A percentile compares a stretch with the other conserved stretches of the same genome.
Evolutionary conservation across 1,139 yeast species (phyloP).

Genomic region (Pneumocystis carinii): DNA sequence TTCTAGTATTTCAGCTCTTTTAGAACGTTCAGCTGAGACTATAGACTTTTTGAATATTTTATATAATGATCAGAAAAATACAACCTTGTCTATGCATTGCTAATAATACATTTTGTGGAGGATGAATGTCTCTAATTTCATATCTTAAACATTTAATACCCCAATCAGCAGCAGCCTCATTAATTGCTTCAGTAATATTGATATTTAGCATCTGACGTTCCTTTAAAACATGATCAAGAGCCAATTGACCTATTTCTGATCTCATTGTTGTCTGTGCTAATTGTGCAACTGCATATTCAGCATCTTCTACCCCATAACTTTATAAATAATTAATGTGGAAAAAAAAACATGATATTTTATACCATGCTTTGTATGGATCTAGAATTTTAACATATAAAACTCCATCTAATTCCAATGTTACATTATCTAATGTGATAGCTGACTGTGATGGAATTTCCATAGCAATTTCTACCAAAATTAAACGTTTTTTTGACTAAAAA

Average conservation of each 20-base stretch:
- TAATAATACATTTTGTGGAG: constrained; percentile 32
- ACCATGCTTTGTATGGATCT: constrained; percentile 69
- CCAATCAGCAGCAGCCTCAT: constrained; percentile 78
- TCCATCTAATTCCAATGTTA: constrained; percentile 72
- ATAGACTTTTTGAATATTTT: neutral
- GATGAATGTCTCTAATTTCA: constrained; percentile 79
- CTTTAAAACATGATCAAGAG: constrained; percentile 60
- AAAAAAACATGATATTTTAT: neutral
- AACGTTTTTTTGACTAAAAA: neutral
- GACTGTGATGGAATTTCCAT: constrained; percentile 71
- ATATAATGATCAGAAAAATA: neutral
- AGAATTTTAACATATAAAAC: constrained; percentile 61
- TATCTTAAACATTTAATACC: constrained; percentile 73
- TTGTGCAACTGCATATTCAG: constrained; percentile 71
- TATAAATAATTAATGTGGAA: neutral
- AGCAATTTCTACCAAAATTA: constrained; percentile 39
- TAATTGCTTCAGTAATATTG: constrained; percentile 63
- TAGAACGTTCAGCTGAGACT: constrained; percentile 73
- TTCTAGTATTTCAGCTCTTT: constrained; percentile 74
- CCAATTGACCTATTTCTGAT: constrained; percentile 69
- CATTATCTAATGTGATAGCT: constrained; percentile 78
- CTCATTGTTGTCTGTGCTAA: constrained; percentile 86
- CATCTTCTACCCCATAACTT: constrained; percentile 68
- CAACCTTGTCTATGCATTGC: constrained; percentile 18
- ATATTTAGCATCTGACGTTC: constrained; percentile 52